Percentiles rank a stretch among this genome's conserved stretches.
Evolutionary conservation across 2,329 filamentous ascomycete species (phyloP).

Genomic region (Ceratocystis variospora): DNA sequence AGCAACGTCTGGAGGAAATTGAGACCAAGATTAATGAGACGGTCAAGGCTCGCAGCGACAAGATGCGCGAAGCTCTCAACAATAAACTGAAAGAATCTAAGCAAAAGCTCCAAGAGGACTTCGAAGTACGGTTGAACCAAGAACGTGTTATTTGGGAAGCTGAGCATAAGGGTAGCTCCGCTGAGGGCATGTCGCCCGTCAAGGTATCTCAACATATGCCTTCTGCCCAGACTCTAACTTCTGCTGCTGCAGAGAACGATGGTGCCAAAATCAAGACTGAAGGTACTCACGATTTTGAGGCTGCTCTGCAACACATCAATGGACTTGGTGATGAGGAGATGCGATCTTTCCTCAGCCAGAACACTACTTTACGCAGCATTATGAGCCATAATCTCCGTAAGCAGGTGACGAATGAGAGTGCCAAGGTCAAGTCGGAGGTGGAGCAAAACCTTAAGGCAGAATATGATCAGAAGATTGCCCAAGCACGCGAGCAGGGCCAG

Average conservation of each 20-base stretch:
- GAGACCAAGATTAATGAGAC: constrained; percentile 48
- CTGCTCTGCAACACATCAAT: constrained; percentile 15
- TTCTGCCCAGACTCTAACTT: constrained; percentile 24
- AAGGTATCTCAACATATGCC: constrained; percentile 17
- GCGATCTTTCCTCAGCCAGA: constrained; percentile 42
- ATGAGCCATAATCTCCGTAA: constrained; percentile 52
- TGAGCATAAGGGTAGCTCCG: constrained; percentile 31
- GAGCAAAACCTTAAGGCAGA: constrained; percentile 35
- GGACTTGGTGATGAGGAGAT: constrained; percentile 37
- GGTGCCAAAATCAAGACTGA: constrained; percentile 33
- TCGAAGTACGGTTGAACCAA: constrained; percentile 41
- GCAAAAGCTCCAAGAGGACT: constrained; percentile 37
- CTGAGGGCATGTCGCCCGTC: constrained; percentile 20
- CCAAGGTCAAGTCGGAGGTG: constrained; percentile 42
- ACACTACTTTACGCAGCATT: constrained; percentile 44
- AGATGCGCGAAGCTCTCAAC: constrained; percentile 54
- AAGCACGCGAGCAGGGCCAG: constrained; percentile 49
- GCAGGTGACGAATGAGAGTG: constrained; percentile 52
- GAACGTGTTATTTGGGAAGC: constrained; percentile 49
- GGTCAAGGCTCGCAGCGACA: constrained; percentile 51
- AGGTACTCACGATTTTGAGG: constrained; percentile 25
- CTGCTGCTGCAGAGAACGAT: constrained; percentile 28
- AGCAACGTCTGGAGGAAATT: constrained; percentile 48
- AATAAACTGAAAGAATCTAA: constrained; percentile 57
- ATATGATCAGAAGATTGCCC: constrained; percentile 39